phyloP scores from a whole-genome alignment of 1,284 basidiomycete species.

The Ganoderma boninense region DNA sequence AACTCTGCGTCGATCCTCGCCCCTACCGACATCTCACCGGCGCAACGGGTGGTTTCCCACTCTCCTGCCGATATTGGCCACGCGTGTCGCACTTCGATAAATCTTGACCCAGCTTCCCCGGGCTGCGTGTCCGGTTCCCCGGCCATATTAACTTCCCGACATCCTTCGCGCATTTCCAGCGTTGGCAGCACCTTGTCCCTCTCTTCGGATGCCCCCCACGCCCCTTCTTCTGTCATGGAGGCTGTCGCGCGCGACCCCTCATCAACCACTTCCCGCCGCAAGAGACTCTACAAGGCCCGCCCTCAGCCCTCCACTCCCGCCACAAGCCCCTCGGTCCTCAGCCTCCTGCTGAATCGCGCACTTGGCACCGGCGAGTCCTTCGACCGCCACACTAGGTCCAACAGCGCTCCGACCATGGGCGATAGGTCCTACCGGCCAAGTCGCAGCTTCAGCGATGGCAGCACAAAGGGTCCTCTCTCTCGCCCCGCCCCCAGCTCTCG shows the following conservation, averaged over 20 bases:
- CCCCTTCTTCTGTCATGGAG: slow-evolving; percentile 25
- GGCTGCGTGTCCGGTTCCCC: slow-evolving; percentile 28
- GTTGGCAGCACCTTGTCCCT: slow-evolving; percentile 20
- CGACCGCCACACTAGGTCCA: slow-evolving; percentile 19
- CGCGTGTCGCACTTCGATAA: slow-evolving; percentile 25
- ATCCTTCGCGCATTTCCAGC: slow-evolving; percentile 13
- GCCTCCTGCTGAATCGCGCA: slow-evolving; percentile 23
- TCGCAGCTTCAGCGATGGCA: slow-evolving; percentile 33
- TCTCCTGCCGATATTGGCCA: slow-evolving; percentile 34
- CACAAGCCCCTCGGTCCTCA: slow-evolving; percentile 19
- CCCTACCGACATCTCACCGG: slow-evolving; percentile 34
- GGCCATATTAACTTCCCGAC: slow-evolving; percentile 27
- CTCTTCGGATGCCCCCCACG: slow-evolving; percentile 22
- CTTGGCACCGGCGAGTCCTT: slow-evolving; percentile 24
- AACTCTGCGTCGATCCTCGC: slow-evolving; percentile 32
- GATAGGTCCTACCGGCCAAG: slow-evolving; percentile 26
- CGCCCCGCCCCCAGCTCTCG: slow-evolving; percentile 25
- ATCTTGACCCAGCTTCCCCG: slow-evolving; percentile 26
- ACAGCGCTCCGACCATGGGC: slow-evolving; percentile 24
- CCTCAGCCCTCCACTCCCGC: slow-evolving; percentile 18
- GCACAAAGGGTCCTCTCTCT: slow-evolving; percentile 6
- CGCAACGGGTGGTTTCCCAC: slow-evolving; percentile 19
- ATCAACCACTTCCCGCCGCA: slow-evolving; percentile 24
- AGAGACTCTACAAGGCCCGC: slow-evolving; percentile 29
- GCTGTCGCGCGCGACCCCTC: slow-evolving; percentile 24